phyloP scores from a whole-genome alignment of 2,329 filamentous ascomycete species.

The Trichoderma arundinaceum region DNA sequence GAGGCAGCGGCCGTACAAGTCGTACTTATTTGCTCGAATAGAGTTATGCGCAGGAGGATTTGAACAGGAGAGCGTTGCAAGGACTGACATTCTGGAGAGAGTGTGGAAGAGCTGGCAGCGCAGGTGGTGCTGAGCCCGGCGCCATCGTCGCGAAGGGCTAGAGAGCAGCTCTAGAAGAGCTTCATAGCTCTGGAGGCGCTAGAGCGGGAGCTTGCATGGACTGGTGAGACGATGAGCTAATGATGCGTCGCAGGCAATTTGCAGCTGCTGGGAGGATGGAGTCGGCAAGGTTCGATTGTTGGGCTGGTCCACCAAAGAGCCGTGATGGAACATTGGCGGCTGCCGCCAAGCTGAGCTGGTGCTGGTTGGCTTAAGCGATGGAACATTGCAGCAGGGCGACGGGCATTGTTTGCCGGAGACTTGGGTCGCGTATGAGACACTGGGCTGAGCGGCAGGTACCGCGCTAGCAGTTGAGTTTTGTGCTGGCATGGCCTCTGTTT shows the following conservation, averaged over 20 bases:
- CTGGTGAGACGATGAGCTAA: slow-evolving; percentile 13
- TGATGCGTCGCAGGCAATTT: background rate
- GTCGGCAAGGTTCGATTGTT: background rate
- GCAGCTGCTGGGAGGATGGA: background rate
- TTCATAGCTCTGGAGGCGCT: slow-evolving; percentile 22
- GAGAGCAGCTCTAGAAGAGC: slow-evolving; percentile 5
- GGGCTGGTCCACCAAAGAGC: too few species aligned
- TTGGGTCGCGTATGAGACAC: too few species aligned
- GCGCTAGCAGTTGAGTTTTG: background rate
- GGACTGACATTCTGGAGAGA: background rate
- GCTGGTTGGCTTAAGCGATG: background rate
- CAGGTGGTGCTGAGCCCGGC: slow-evolving; percentile 19
- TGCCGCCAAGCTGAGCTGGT: background rate
- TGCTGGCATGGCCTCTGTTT: background rate
- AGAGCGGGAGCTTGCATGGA: slow-evolving; percentile 14
- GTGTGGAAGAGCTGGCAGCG: background rate
- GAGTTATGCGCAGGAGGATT: too few species aligned
- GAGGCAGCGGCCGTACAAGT: background rate
- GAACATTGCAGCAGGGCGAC: background rate
- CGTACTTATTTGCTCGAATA: too few species aligned
- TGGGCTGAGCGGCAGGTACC: background rate
- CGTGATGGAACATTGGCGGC: background rate
- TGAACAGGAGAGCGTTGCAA: background rate
- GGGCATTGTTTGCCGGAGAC: slow-evolving; percentile 1
- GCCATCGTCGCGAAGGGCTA: slow-evolving; percentile 12